These are phyloP conservation scores for Gigaspora rosea DNA, from an alignment of 192 early-diverging fungal genomes.

Conservation along the genomic window DNA sequence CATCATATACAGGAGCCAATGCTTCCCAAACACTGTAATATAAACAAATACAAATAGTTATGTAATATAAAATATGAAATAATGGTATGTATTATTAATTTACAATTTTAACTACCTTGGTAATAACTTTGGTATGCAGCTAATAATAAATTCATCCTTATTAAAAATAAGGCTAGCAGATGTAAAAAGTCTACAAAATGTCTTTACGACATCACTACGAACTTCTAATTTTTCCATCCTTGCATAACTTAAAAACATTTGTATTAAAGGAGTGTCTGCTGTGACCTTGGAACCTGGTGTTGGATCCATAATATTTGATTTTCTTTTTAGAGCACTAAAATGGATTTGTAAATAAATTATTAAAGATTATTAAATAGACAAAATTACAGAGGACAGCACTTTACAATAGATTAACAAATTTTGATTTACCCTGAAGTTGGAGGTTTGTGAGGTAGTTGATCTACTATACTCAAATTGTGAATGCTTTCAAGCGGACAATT, in stretches of 20 bases:
- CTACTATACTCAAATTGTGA: slow-evolving; percentile 9
- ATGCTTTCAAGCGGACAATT: slow-evolving; percentile 26
- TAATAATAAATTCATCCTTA: slow-evolving; percentile 49
- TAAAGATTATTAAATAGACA: not conserved
- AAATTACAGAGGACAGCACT: too few species aligned
- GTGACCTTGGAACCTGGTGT: slow-evolving; percentile 23
- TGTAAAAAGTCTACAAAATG: slow-evolving; percentile 46
- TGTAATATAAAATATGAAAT: not conserved
- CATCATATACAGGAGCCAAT: slow-evolving; percentile 48
- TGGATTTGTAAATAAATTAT: not conserved
- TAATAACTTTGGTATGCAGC: slow-evolving; percentile 47
- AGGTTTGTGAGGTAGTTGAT: not conserved
- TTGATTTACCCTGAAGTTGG: not conserved
- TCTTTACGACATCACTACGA: slow-evolving; percentile 47
- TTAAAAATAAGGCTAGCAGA: slow-evolving; percentile 45
- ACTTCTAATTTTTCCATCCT: slow-evolving; percentile 42
- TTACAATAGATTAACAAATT: not conserved
- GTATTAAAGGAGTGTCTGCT: slow-evolving; percentile 37
- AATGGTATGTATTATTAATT: not conserved
- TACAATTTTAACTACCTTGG: slow-evolving; percentile 44
- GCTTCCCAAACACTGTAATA: slow-evolving; percentile 53
- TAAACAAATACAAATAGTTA: not conserved
- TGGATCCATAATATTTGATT: slow-evolving; percentile 26
- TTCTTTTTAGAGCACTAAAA: slow-evolving; percentile 8
- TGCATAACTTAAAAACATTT: slow-evolving; percentile 41